These are phyloP conservation scores for Naumovozyma castellii DNA, from an alignment of 805 yeast genomes.

Conservation along the genomic window DNA sequence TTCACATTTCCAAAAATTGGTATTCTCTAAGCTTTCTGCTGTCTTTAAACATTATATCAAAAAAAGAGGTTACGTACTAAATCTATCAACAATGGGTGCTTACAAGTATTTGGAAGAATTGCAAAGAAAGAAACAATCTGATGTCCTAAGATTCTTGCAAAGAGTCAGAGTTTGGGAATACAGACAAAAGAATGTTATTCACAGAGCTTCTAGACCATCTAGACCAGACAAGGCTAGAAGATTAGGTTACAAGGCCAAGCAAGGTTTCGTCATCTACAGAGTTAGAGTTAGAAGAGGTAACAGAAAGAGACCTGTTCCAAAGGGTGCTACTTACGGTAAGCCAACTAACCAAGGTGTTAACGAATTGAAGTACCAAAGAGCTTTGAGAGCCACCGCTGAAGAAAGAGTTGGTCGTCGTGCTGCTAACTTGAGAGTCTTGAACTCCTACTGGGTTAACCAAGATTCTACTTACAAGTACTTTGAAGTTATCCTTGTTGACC, in stretches of 20 bases:
- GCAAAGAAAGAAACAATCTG: constrained; percentile 99
- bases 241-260: constrained; percentile 99
- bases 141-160: constrained; percentile 95
- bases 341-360: constrained; percentile 99
- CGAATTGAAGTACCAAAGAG: constrained; percentile 98
- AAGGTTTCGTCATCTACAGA: constrained; percentile 98
- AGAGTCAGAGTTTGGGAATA: constrained; percentile 99
- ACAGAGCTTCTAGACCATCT: constrained; percentile 97
- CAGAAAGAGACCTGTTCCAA: constrained; percentile 99
- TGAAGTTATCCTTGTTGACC: constrained; percentile 96
- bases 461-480: constrained; percentile 99
- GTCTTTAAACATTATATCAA: background rate
- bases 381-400: constrained; percentile 96
- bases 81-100: constrained; percentile 76
- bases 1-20: background rate
- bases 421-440: constrained; percentile 96
- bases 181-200: constrained; percentile 97
- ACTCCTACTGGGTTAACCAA: constrained; percentile 99
- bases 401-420: constrained; percentile 99
- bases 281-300: constrained; percentile 99
- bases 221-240: constrained; percentile 99
- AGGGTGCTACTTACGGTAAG: constrained; percentile 99
- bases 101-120: constrained; percentile 99
- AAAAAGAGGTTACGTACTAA: constrained; percentile 8
- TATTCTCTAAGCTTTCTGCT: background rate